Evolutionary conservation across 1,284 basidiomycete species (phyloP).

Genomic region (Malassezia dermatis): DNA sequence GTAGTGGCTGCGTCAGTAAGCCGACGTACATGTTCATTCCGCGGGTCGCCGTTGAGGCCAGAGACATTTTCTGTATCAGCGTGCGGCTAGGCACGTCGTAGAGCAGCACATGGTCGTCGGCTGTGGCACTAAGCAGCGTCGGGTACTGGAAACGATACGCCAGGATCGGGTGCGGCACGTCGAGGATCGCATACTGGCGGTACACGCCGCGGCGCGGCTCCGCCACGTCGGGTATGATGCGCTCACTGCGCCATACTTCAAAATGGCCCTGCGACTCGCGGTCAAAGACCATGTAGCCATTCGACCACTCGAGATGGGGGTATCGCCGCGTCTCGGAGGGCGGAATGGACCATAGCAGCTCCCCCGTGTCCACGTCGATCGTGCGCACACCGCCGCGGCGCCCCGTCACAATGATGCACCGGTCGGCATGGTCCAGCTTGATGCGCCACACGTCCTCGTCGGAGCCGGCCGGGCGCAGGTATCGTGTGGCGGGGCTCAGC

Average conservation of each 20-base stretch:
- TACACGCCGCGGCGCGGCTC: conserved; percentile 26
- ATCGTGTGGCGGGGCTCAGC: neutral
- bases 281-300: conserved; percentile 36
- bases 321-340: conserved; percentile 15
- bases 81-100: conserved; percentile 24
- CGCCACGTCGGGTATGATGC: conserved; percentile 21
- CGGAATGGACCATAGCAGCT: conserved; percentile 25
- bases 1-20: conserved; percentile 16
- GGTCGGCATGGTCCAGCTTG: conserved; percentile 33
- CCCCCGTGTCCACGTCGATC: conserved; percentile 16
- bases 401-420: conserved; percentile 24
- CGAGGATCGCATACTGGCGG: conserved; percentile 19
- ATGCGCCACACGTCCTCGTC: conserved; percentile 28
- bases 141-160: conserved; percentile 38
- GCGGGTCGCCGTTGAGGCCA: conserved; percentile 18
- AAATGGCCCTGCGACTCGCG: conserved; percentile 22
- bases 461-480: conserved; percentile 8
- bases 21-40: conserved; percentile 22
- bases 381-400: conserved; percentile 14
- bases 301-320: conserved; percentile 34
- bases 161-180: conserved; percentile 16
- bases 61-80: conserved; percentile 19
- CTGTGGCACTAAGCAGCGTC: conserved; percentile 23
- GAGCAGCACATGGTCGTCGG: conserved; percentile 20
- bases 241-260: conserved; percentile 33